These are phyloP conservation scores for Sugiyamaella lignohabitans DNA, from an alignment of 805 yeast species.

Conservation along the genomic window DNA sequence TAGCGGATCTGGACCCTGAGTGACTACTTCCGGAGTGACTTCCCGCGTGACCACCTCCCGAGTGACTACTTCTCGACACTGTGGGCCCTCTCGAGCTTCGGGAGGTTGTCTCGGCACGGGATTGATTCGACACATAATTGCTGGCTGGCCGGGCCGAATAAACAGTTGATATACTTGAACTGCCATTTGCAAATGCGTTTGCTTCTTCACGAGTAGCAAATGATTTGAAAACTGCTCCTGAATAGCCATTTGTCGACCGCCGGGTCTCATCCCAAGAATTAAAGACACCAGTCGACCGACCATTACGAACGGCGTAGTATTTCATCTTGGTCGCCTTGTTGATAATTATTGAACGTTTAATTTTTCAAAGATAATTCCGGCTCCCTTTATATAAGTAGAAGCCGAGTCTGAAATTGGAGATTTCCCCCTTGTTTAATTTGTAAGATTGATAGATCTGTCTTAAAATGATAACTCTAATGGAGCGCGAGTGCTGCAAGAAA, in stretches of 20 bases:
- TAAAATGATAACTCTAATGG: too few species aligned
- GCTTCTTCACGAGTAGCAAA: conserved; percentile 50
- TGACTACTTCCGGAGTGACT: background rate
- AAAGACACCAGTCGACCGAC: conserved; percentile 53
- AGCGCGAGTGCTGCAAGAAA: too few species aligned
- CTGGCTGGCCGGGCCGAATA: conserved; percentile 6
- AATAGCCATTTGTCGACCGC: conserved; percentile 46
- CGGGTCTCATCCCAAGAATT: conserved; percentile 46
- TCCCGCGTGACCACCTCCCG: background rate
- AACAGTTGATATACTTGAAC: background rate
- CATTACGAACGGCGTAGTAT: conserved; percentile 51
- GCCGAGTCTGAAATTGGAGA: too few species aligned
- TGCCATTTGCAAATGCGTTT: conserved; percentile 31
- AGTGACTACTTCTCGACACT: conserved; percentile 2
- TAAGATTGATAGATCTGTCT: too few species aligned
- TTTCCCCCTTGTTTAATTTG: too few species aligned
- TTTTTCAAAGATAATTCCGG: too few species aligned
- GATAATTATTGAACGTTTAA: too few species aligned
- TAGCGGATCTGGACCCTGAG: background rate
- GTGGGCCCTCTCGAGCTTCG: background rate
- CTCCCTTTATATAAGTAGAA: too few species aligned
- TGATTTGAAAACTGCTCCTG: conserved; percentile 52
- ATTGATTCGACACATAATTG: background rate
- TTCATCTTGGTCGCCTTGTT: too few species aligned
- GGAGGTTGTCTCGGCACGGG: too few species aligned